Conservation (phyloP, 2,329 filamentous ascomycete genomes). For the Aspergillaceae sp. region DNA sequence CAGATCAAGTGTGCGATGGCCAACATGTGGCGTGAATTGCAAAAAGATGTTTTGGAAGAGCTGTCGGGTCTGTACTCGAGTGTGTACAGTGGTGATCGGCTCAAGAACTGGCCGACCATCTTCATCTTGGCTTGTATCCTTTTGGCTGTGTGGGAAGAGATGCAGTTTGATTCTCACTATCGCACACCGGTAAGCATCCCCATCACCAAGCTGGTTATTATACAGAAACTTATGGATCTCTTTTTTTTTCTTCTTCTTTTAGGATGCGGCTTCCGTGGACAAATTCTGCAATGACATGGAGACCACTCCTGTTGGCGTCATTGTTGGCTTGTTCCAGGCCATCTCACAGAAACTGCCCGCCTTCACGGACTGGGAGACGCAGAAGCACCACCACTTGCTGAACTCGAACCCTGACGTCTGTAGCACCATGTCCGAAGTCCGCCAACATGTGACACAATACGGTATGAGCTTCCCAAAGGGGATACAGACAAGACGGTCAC, state of each 20-base stretch:
- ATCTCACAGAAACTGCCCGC: slow-evolving; percentile 93
- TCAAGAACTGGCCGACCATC: slow-evolving; percentile 98
- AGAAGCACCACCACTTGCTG: slow-evolving; percentile 80
- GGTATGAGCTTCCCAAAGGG: slow-evolving; percentile 52
- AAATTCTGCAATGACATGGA: slow-evolving; percentile 98
- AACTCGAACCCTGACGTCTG: slow-evolving; percentile 88
- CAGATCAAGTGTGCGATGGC: slow-evolving; percentile 96
- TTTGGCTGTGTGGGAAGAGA: slow-evolving; percentile 93
- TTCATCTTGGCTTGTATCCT: slow-evolving; percentile 94
- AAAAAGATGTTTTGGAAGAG: slow-evolving; percentile 93
- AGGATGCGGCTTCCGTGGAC: slow-evolving; percentile 69
- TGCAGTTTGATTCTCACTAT: slow-evolving; percentile 98
- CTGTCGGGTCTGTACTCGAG: slow-evolving; percentile 89
- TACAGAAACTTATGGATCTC: not conserved
- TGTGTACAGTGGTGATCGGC: slow-evolving; percentile 91
- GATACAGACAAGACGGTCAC: slow-evolving; percentile 14
- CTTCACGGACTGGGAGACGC: slow-evolving; percentile 88
- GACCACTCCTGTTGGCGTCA: slow-evolving; percentile 87
- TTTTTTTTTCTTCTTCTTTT: not conserved
- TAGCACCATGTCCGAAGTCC: slow-evolving; percentile 92
- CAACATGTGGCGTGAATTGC: slow-evolving; percentile 95
- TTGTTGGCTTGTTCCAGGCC: slow-evolving; percentile 92
- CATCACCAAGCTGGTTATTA: not conserved
- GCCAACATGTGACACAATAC: slow-evolving; percentile 84
- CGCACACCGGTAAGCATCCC: slow-evolving; percentile 54